Evolutionary conservation across 169 alveolate species (phyloP).

Genomic region (Eimeria praecox): DNA sequence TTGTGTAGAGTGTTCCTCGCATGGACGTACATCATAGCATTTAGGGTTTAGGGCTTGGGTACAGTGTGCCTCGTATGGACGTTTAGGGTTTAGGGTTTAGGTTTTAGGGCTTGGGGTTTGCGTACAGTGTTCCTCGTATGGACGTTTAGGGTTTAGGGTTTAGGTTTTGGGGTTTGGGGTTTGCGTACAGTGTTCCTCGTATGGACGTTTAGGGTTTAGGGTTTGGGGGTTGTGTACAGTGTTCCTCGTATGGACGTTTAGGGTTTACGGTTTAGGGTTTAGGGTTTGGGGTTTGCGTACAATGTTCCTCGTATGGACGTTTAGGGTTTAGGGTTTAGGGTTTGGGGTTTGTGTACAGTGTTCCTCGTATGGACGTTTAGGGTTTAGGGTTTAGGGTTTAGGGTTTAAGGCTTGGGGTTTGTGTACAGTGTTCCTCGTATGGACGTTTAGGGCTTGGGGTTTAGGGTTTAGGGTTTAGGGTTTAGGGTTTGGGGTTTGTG

Average conservation of each 20-base stretch:
- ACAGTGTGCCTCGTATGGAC: conserved; percentile 95
- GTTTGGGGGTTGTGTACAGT: neutral
- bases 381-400: too few species aligned
- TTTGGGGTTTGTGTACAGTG: neutral
- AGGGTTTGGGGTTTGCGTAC: conserved; percentile 86
- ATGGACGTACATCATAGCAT: conserved; percentile 92
- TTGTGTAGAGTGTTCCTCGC: conserved; percentile 97
- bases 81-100: too few species aligned
- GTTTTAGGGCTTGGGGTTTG: conserved; percentile 98
- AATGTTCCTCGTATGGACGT: conserved; percentile 99
- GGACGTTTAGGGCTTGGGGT: conserved; percentile 97
- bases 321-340: conserved; percentile 92
- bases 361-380: too few species aligned
- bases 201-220: conserved; percentile 95
- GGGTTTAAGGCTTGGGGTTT: neutral
- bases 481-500: conserved; percentile 98
- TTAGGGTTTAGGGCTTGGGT: conserved; percentile 97
- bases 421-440: conserved; percentile 98
- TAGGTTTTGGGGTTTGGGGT: neutral
- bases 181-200: conserved; percentile 98
- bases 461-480: conserved; percentile 85
- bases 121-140: conserved; percentile 96
- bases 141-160: neutral
- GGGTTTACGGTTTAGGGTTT: neutral
- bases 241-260: too few species aligned